Percentiles rank a stretch among this genome's conserved stretches.
phyloP scores from a whole-genome alignment of 139 green algal species.

The Spirogloea muscicola region DNA sequence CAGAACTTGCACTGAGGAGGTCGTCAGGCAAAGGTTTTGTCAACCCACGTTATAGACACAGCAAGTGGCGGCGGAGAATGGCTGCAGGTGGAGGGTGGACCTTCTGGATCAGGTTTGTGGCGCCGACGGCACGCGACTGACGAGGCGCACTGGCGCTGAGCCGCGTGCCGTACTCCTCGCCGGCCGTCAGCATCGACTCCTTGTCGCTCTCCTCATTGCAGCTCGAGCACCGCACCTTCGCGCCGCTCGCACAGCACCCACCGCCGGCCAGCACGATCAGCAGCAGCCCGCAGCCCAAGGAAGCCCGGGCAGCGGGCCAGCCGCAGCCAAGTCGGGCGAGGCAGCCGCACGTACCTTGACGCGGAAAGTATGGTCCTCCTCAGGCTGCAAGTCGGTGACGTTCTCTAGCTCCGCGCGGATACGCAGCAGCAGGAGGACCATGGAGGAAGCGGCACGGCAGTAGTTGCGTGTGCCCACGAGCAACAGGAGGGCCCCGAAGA shows the following conservation, averaged over 20 bases:
- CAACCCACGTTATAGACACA: too few relatives aligned
- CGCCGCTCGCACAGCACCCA: neutral
- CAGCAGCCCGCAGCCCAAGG: neutral
- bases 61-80: too few relatives aligned
- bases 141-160: neutral
- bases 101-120: constrained; percentile 42
- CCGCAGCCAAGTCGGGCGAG: neutral
- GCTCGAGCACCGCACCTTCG: constrained; percentile 27
- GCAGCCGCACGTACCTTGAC: constrained; percentile 26
- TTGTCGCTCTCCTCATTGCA: constrained; percentile 33
- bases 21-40: too few relatives aligned
- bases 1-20: constrained; percentile 43
- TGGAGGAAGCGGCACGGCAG: too few relatives aligned
- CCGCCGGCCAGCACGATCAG: neutral
- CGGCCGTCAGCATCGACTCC: constrained; percentile 24
- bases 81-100: neutral
- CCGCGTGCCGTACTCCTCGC: constrained; percentile 22
- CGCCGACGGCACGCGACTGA: neutral
- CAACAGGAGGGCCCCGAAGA: too few relatives aligned
- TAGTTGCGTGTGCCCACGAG: too few relatives aligned
- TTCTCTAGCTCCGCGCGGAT: constrained; percentile 41
- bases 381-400: constrained; percentile 28
- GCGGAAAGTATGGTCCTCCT: constrained; percentile 9
- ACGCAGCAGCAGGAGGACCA: constrained; percentile 26
- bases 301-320: neutral